Percentiles rank a stretch among this genome's conserved stretches.
Evolutionary conservation across 306 rosid species (phyloP).

Genomic region (Trifolium subterraneum): DNA sequence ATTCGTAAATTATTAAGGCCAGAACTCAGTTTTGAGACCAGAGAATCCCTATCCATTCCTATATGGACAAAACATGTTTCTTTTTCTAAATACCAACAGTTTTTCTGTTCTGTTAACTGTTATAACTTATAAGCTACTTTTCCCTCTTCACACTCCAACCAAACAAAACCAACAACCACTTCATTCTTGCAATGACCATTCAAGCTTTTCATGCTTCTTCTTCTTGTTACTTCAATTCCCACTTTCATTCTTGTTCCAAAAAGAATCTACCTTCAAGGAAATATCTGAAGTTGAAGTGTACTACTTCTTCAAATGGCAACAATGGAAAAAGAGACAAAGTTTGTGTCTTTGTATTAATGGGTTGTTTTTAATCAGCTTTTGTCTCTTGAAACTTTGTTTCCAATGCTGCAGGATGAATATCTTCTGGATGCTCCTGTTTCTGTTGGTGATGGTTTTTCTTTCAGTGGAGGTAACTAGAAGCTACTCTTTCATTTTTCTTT

Average conservation of each 20-base stretch:
- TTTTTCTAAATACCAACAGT: slow-evolving; percentile 34
- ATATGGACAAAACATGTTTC: slow-evolving; percentile 19
- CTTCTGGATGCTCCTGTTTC: slow-evolving; percentile 80
- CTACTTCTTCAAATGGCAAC: slow-evolving; percentile 52
- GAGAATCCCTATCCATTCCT: slow-evolving; percentile 47
- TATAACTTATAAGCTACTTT: slow-evolving; percentile 17
- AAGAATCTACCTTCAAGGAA: slow-evolving; percentile 39
- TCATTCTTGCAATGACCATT: slow-evolving; percentile 39
- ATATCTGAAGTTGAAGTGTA: slow-evolving; percentile 49
- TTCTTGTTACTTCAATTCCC: slow-evolving; percentile 41
- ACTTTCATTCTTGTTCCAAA: slow-evolving; percentile 39
- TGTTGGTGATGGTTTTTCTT: slow-evolving; percentile 86
- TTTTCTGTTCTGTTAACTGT: not conserved
- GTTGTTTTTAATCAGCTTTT: slow-evolving; percentile 1
- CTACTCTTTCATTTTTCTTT: not conserved
- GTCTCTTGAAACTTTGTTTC: not conserved
- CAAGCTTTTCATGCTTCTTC: slow-evolving; percentile 44
- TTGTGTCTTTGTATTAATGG: slow-evolving; percentile 27
- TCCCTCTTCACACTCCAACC: not conserved
- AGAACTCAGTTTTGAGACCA: slow-evolving; percentile 32
- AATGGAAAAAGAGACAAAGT: slow-evolving; percentile 49
- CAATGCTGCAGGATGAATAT: slow-evolving; percentile 64
- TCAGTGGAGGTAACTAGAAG: slow-evolving; percentile 70
- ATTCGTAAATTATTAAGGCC: slow-evolving; percentile 1
- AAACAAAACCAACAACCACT: not conserved